phyloP scores from a whole-genome alignment of 1,139 yeast species.

The Debaryomycetaceae sp. region DNA sequence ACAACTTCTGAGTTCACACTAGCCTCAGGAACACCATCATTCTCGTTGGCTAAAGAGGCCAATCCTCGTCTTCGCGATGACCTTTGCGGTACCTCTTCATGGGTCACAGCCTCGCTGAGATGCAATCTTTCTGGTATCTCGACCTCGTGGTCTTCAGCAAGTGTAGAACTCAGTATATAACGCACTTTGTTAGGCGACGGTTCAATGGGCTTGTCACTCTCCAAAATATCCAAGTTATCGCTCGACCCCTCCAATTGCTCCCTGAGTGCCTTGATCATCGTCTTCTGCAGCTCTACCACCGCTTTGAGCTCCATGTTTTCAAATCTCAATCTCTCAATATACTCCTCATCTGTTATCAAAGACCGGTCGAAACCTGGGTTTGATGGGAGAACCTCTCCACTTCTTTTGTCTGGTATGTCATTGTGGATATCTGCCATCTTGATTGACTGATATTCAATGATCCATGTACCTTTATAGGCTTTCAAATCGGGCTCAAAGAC shows the following conservation, averaged over 20 bases:
- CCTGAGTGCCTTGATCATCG: conserved; percentile 5
- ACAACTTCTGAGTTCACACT: background rate
- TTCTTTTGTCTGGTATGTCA: background rate
- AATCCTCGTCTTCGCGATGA: conserved; percentile 12
- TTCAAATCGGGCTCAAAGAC: background rate
- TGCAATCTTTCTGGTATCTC: background rate
- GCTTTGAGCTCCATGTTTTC: conserved; percentile 33
- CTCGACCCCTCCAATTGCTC: background rate
- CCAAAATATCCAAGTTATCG: background rate
- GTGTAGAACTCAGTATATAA: background rate
- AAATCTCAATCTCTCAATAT: conserved; percentile 32
- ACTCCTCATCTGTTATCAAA: conserved; percentile 26
- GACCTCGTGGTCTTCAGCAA: background rate
- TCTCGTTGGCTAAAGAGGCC: background rate
- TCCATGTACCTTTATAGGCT: background rate
- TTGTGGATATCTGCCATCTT: background rate
- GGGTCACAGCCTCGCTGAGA: background rate
- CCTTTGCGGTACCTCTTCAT: conserved; percentile 11
- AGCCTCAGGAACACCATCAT: background rate
- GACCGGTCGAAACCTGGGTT: conserved; percentile 35
- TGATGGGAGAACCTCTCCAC: conserved; percentile 29
- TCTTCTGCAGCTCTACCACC: background rate
- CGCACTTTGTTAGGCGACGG: background rate
- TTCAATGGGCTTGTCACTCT: background rate
- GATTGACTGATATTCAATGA: background rate